Evolutionary conservation across 306 rosid species (phyloP), one percentile per base, ranked within the genome.

Genomic region (Pachyrhizus erosus): DNA sequence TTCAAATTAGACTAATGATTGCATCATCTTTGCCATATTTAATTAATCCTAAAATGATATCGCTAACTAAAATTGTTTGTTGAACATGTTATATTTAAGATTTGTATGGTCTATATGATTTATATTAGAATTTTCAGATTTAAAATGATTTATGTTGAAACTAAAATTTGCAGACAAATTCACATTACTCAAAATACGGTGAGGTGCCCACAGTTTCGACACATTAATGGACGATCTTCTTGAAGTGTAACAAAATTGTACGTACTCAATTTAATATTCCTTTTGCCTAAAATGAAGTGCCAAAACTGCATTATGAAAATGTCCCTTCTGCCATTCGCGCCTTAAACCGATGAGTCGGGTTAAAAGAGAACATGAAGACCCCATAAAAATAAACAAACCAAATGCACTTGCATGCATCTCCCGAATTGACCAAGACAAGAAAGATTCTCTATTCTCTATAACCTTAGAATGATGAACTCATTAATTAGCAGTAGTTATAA

Each of bases 291-390:
- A 49, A 75, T 13, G 46, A 68, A 85, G 78, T 18, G 78, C 52
- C 68, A 43, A 70, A 57, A 80, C 27, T 40, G 71, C 79, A 51
- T 64, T 17, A 61, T 76, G 46, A 81, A 85, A 77, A 45, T 62
- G 75, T 15, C 71, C 71, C 78, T 51, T 66, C 69, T 7, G 23
- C 21, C 79, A 86, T 79, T 69, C 43, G 8, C 78, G 20, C 60
- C 45, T 49, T 62, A 73, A 81, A 43, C 52, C 71, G 65, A 77
- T 60, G 78, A 79, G 86, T 86, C 82, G 77, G 80, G 48, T 85
- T 33, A 48, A 66, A 66, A 77, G 87, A 88, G 73, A 90, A 78
- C 86, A 82, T 64, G 69, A 65, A 52, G 15, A 73, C 72, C 48
- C 76, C 51, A 54, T 13, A 27, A 10, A 61, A 77, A 73, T 4